Percentiles rank a stretch among this genome's conserved stretches.
Conservation (phyloP, 2,329 filamentous ascomycete species). For the Aspergillus texensis region DNA sequence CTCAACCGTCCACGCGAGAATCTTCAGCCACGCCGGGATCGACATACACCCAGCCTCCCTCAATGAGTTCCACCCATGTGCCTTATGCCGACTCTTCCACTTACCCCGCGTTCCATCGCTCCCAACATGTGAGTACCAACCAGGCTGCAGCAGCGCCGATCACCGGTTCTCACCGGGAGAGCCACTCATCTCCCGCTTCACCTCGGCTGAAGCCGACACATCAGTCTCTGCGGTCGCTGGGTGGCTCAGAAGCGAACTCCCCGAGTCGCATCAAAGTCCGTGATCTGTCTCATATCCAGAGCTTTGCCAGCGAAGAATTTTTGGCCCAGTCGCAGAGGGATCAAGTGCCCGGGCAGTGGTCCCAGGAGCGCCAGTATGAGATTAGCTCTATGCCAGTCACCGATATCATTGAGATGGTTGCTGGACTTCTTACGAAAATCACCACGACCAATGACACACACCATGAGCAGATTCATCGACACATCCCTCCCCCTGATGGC, state of each 20-base stretch:
- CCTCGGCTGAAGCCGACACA: conserved; percentile 50
- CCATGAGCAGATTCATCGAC: conserved; percentile 84
- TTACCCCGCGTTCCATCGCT: conserved; percentile 19
- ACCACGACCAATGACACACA: conserved; percentile 94
- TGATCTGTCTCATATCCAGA: conserved; percentile 88
- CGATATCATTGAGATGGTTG: conserved; percentile 99
- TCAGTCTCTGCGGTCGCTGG: conserved; percentile 47
- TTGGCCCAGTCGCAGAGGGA: conserved; percentile 57
- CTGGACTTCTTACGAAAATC: conserved; percentile 92
- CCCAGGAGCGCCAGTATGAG: conserved; percentile 72
- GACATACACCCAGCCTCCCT: conserved; percentile 28
- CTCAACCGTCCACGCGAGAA: conserved; percentile 28
- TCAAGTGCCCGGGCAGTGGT: conserved; percentile 45
- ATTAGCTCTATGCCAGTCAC: conserved; percentile 97
- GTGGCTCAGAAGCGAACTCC: conserved; percentile 48
- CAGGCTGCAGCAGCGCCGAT: conserved; percentile 31
- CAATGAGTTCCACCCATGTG: conserved; percentile 52
- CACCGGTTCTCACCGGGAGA: conserved; percentile 29
- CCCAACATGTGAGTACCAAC: conserved; percentile 26
- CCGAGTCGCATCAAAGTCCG: conserved; percentile 74
- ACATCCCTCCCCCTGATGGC: conserved; percentile 64
- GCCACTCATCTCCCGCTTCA: conserved; percentile 47
- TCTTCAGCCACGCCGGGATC: conserved; percentile 26
- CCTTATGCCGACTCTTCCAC: conserved; percentile 20
- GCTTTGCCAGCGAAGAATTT: conserved; percentile 77